Base-by-base conservation (phyloP, 352 stramenopile species). In the Pythium monospermum region DNA sequence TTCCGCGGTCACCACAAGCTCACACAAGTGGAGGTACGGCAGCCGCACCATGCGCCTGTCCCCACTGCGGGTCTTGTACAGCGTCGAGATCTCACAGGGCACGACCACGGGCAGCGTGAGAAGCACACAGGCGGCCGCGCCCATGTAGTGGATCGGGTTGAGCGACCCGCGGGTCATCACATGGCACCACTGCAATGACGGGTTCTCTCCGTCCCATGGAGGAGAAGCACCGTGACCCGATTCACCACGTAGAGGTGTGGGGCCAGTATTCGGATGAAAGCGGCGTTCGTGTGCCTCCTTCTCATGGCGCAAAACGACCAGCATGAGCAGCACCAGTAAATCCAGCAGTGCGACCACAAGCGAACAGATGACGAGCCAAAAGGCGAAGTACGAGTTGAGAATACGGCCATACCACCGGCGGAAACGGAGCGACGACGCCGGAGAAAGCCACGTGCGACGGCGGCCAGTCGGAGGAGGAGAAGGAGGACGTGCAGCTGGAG, bases 361-460 rank as follows among this genome's bases (percentile, higher is more conserved):
- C 21, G 76, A 85, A 54, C 73, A 81, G 6, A 66, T 51, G 13
- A 84, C 72, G n/a, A 87, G 68, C 74, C 76, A 85, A 10, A 74
- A 71, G 1, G 73, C 74, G 45, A 85, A 87, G 66, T 85, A 87
- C 54, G 76, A 87, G 41, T 87, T 87, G 28, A 73, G 53, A 32
- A 87, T 47, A 19, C 43, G 48, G 10, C 57, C 57, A 37, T 64
- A 64, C 57, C 57, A 64, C 10, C 43, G 56, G 11, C 48, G 56
- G 33, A 62, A 53, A 25, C 39, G 51, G 10, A 42, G 32, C 6
- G 40, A 41, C 3, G 23, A 7, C 25, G 26, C 40, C 39, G 46
- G 48, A 18, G 46, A n/a, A 26, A 43, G 18, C 13, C 21, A 46
- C 38, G 30, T 51, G 6, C 37, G 26, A 2, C 18, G 19, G 15